These are phyloP conservation scores for Isatis tinctoria DNA, from an alignment of 345 rosid genomes.

Conservation along the genomic window DNA sequence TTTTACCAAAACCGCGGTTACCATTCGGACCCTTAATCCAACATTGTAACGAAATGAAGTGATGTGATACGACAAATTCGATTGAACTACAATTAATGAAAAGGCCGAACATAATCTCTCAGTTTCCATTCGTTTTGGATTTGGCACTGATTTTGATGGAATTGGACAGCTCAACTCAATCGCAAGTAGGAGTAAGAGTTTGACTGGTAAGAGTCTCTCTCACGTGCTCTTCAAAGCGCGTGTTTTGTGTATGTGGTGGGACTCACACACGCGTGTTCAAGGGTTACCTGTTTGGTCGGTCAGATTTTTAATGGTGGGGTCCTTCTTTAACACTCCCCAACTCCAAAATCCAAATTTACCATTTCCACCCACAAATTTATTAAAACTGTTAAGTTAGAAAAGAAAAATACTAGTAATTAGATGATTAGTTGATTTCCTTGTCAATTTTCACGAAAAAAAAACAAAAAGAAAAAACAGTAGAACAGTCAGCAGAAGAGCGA, in stretches of 20 bases:
- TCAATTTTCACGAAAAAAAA: neutral
- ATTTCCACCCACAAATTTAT: neutral
- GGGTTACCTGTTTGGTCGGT: constrained; percentile 24
- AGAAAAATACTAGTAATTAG: neutral
- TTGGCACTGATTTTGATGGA: neutral
- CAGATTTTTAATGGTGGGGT: neutral
- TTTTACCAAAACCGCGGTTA: too few species aligned
- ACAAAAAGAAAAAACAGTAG: neutral
- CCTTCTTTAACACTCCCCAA: neutral
- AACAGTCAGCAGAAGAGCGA: constrained; percentile 19
- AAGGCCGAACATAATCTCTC: neutral
- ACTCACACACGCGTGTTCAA: constrained; percentile 22
- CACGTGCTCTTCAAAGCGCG: constrained; percentile 31
- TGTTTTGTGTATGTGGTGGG: constrained; percentile 1
- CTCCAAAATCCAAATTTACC: neutral
- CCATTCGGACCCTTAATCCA: too few species aligned
- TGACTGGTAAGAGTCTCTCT: constrained; percentile 23
- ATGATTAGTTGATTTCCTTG: neutral
- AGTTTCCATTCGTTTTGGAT: neutral
- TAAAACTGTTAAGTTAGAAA: too few species aligned
- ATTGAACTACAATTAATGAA: neutral
- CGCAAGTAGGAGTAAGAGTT: constrained; percentile 15
- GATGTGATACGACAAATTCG: neutral
- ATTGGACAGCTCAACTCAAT: neutral
- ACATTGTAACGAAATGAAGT: neutral